Evolutionary conservation across 2,329 filamentous ascomycete species (phyloP), one percentile per base, ranked within the genome.

Genomic region (Xylaria hypoxylon): DNA sequence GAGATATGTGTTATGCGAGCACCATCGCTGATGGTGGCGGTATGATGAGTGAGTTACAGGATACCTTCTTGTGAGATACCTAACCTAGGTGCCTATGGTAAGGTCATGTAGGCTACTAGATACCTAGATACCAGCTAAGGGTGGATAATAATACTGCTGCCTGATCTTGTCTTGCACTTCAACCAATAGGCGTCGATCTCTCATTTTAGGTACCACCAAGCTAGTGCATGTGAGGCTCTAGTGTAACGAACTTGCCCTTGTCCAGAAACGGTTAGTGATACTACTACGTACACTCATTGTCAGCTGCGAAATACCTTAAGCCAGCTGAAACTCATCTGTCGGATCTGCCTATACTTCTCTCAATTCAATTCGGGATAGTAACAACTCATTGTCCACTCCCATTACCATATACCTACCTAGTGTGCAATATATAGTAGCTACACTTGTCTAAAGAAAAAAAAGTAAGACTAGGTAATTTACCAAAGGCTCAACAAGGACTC

Each of bases 131-230:
- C n/a, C n/a, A n/a, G n/a, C n/a, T n/a, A n/a, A n/a, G n/a, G n/a
- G n/a, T n/a, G n/a, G n/a, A n/a, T 38, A 38, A 38, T 64, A 69
- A 69, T 67, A 15, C 67, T 69, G 67, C 31, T 69, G 67, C 67
- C 67, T 69, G 64, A 64, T 69, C 56, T 13, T 58, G 42, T 42
- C 22, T 62, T 24, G 45, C 22, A 4, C 8, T 8, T 19, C 52
- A 44, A 44, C 24, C 52, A 55, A 55, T 55, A 19, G 24, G 3
- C n/a, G 11, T 10, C 15, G 15, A 42, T 17, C 22, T 35, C 35
- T 26, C 33, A n/a, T 42, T 42, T 28, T 40, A 26, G 22, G 33
- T 57, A 57, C 52, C 51, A 47, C 40, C 52, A n/a, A 19, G 26
- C 22, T 62, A 62, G 53, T n/a, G 31, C 45, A 58, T 48, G n/a